Percentiles rank a stretch among this genome's conserved stretches.
Conservation (phyloP, 129 eudicot genomes). For the Apium graveolens region DNA sequence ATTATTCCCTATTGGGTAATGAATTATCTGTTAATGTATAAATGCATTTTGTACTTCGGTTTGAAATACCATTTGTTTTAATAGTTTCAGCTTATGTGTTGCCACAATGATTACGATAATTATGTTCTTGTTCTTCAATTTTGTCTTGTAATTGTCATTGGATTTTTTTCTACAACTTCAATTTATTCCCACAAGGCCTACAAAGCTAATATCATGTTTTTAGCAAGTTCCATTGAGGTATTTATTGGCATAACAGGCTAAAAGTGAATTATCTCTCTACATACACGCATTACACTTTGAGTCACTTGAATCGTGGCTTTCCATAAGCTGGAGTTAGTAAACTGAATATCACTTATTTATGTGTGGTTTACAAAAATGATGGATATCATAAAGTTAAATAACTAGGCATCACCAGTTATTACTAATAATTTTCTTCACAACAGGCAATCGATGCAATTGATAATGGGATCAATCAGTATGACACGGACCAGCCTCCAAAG, state of each 20-base stretch:
- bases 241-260: neutral
- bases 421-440: neutral
- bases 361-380: neutral
- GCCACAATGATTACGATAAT: neutral
- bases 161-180: neutral
- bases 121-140: neutral
- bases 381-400: neutral
- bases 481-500: constrained; percentile 76
- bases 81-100: neutral
- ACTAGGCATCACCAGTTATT: neutral
- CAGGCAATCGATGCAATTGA: constrained; percentile 97
- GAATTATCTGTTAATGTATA: neutral
- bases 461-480: constrained; percentile 87
- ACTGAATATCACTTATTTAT: neutral
- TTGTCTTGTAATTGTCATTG: neutral
- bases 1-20: neutral
- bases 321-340: neutral
- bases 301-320: neutral
- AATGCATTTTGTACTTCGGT: neutral
- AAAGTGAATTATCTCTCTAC: neutral
- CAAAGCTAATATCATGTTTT: neutral
- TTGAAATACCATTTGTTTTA: neutral
- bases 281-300: neutral
- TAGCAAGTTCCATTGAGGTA: neutral
- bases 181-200: neutral